Conservation (phyloP, 2,329 filamentous ascomycete genomes). For the Pestalotiopsis sp. region DNA sequence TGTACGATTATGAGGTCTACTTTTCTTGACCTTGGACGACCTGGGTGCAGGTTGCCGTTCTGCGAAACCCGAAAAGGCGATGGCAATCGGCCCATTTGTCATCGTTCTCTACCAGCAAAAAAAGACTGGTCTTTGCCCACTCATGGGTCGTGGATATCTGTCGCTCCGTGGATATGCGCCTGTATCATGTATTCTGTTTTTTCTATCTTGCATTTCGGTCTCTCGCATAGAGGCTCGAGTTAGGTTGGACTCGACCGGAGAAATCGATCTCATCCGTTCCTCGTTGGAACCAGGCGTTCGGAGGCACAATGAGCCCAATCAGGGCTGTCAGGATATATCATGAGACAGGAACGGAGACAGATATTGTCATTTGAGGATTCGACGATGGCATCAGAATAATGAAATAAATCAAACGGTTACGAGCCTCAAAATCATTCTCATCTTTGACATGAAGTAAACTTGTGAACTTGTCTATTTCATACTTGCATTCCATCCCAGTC, state of each 20-base stretch:
- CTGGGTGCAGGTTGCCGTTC: not conserved
- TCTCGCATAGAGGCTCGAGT: not conserved
- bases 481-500: not conserved
- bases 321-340: not conserved
- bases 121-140: not conserved
- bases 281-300: not conserved
- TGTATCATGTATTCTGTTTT: not conserved
- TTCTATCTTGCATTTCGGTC: not conserved
- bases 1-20: constrained; percentile 1
- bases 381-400: not conserved
- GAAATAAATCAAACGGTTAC: not conserved
- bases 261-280: not conserved
- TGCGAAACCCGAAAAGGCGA: not conserved
- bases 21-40: not conserved
- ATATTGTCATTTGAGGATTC: not conserved
- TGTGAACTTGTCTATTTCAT: not conserved
- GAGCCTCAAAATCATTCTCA: not conserved
- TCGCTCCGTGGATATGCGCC: not conserved
- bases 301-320: not conserved
- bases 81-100: not conserved
- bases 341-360: not conserved
- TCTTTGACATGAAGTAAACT: not conserved
- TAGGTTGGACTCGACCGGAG: not conserved
- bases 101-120: not conserved
- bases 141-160: not conserved